These are phyloP conservation scores for Tetraselmis striata DNA, from an alignment of 139 green algal species.

Conservation along the genomic window DNA sequence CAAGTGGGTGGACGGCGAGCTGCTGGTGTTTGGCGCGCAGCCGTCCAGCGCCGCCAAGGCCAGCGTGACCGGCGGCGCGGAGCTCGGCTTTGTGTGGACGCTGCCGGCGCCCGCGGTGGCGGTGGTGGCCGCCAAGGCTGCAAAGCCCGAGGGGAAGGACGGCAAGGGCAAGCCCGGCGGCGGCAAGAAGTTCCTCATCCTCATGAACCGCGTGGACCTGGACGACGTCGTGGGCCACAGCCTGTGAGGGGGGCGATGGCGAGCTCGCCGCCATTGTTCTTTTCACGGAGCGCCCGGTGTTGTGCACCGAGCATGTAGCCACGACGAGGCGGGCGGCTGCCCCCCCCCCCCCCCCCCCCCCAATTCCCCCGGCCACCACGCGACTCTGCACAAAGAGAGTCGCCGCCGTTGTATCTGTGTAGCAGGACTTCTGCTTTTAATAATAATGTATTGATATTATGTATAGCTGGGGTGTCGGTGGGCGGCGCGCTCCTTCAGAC, in stretches of 20 bases:
- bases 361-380: too few relatives aligned
- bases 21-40: constrained; percentile 63
- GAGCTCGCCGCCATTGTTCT: too few relatives aligned
- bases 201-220: constrained; percentile 11
- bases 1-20: constrained; percentile 87
- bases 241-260: not conserved
- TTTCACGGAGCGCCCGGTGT: too few relatives aligned
- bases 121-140: not conserved
- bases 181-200: constrained; percentile 3
- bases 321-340: too few relatives aligned
- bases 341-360: too few relatives aligned
- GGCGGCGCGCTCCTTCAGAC: too few relatives aligned
- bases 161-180: not conserved
- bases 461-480: too few relatives aligned
- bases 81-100: constrained; percentile 85
- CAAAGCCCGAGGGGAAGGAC: not conserved
- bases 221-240: not conserved
- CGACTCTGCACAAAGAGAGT: too few relatives aligned
- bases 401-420: too few relatives aligned
- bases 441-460: too few relatives aligned
- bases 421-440: too few relatives aligned
- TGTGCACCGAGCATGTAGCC: too few relatives aligned
- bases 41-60: constrained; percentile 22
- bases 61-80: constrained; percentile 34
- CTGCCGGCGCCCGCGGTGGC: constrained; percentile 40